Percentiles rank a stretch among this genome's conserved stretches.
Evolutionary conservation across 352 stramenopile genomes (phyloP).

Genomic region (Peronospora farinosa): DNA sequence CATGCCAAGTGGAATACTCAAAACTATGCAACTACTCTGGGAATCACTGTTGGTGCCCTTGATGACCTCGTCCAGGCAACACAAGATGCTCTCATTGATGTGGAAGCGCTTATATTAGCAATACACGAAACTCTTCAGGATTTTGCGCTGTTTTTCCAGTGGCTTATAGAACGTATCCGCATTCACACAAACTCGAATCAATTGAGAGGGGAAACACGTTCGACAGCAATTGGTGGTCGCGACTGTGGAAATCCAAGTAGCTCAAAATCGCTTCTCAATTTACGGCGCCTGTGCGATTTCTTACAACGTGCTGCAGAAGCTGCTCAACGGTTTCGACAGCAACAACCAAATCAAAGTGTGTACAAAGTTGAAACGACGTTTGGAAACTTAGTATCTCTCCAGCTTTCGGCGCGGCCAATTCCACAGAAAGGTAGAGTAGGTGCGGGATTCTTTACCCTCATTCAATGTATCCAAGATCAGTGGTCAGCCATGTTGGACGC

Average conservation of each 20-base stretch:
- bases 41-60: slow-evolving; percentile 30
- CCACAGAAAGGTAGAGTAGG: background rate
- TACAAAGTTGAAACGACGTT: slow-evolving; percentile 64
- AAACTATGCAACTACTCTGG: slow-evolving; percentile 32
- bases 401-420: slow-evolving; percentile 11
- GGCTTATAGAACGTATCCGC: slow-evolving; percentile 54
- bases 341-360: slow-evolving; percentile 33
- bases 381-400: slow-evolving; percentile 48
- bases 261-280: slow-evolving; percentile 51
- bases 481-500: slow-evolving; percentile 34
- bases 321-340: slow-evolving; percentile 34
- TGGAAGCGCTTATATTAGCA: slow-evolving; percentile 38
- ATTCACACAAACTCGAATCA: slow-evolving; percentile 43
- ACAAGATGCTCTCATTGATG: slow-evolving; percentile 35
- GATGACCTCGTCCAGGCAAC: slow-evolving; percentile 29
- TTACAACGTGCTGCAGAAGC: slow-evolving; percentile 36
- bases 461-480: slow-evolving; percentile 29
- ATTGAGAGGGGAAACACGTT: slow-evolving; percentile 3
- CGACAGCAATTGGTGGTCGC: background rate
- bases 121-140: slow-evolving; percentile 56
- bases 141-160: slow-evolving; percentile 57
- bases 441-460: slow-evolving; percentile 12
- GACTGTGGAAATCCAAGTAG: slow-evolving; percentile 1
- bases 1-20: slow-evolving; percentile 39
- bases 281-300: slow-evolving; percentile 49